Base-by-base conservation (phyloP, 2,329 filamentous ascomycete genomes). In the Allantophomopsis cytisporea region DNA sequence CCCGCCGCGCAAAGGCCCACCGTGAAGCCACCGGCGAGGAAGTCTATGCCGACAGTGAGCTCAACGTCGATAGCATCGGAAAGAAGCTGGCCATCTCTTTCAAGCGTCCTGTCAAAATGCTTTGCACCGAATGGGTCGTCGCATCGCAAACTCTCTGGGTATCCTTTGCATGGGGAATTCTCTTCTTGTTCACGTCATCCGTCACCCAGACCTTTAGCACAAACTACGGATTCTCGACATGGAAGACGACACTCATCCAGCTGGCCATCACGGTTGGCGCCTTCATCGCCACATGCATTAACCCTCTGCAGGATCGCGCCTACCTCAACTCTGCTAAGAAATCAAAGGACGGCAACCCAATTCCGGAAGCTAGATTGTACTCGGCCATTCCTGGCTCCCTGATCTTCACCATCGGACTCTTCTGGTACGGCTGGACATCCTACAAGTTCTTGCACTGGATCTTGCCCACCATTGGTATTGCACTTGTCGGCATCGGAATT, bases 91-190 rank as follows among this genome's bases (percentile, higher is more conserved):
- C 13, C 14, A 12, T 36, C 3, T 38, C 34, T 36, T 31, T 40
- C 38, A 23, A 45, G 30, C 43, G 46, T 5, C 58, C 59, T 0
- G 37, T 60, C 1, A 50, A 48, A 7, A 63, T 77, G 2, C 62
- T 77, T 6, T 51, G 65, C 32, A 76, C 71, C 0, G 72, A 77
- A 44, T 68, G 69, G 1, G 68, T 75, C 1, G 69, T 76, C 1
- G 74, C 75, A 54, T 74, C 65, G 60, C 83, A 83, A 59, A 76
- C 73, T 0, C 58, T 80, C 4, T 84, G 80, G 80, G 71, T 76
- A 1, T 64, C 76, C 1, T 83, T 83, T 55, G 71, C 68, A 40
- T 83, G 79, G 80, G 76, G 73, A 0, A 68, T 82, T 2, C 62
- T 83, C 0, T 83, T 83, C 54, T 64, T 83, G 43, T 55, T 73